Evolutionary conservation across 495 filamentous ascomycete species (phyloP).

Genomic region (Achaetomiella virescens): DNA sequence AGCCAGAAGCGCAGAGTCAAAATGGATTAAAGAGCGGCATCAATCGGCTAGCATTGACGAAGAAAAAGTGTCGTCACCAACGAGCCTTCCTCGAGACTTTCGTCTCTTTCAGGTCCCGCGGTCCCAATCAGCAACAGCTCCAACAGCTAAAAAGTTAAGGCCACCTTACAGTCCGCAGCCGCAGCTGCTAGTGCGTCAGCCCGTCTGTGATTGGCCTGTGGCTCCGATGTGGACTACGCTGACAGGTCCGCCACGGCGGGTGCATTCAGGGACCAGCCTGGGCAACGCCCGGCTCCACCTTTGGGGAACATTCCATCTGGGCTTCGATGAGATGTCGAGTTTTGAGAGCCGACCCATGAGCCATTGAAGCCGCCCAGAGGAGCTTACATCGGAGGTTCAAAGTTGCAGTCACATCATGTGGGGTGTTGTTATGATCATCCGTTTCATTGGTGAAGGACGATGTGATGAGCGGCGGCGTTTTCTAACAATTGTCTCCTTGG

Average conservation of each 20-base stretch:
- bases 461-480: too few relatives aligned
- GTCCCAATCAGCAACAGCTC: neutral
- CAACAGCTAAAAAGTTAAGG: conserved; percentile 24
- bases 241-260: neutral
- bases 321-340: too few relatives aligned
- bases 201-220: conserved; percentile 4
- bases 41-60: conserved; percentile 15
- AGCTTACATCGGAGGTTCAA: too few relatives aligned
- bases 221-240: neutral
- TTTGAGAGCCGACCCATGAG: too few relatives aligned
- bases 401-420: too few relatives aligned
- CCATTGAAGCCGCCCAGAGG: too few relatives aligned
- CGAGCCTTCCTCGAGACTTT: neutral
- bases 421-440: too few relatives aligned
- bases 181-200: conserved; percentile 8
- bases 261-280: too few relatives aligned
- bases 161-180: conserved; percentile 23
- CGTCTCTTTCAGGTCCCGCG: neutral
- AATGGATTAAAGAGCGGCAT: conserved; percentile 13
- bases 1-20: neutral
- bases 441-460: too few relatives aligned
- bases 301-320: too few relatives aligned
- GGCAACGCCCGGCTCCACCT: too few relatives aligned
- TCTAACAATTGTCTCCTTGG: too few relatives aligned
- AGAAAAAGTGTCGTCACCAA: neutral